Percentiles rank a stretch among this genome's conserved stretches.
phyloP scores from a whole-genome alignment of 345 rosid genomes.

The Jatropha curcas region DNA sequence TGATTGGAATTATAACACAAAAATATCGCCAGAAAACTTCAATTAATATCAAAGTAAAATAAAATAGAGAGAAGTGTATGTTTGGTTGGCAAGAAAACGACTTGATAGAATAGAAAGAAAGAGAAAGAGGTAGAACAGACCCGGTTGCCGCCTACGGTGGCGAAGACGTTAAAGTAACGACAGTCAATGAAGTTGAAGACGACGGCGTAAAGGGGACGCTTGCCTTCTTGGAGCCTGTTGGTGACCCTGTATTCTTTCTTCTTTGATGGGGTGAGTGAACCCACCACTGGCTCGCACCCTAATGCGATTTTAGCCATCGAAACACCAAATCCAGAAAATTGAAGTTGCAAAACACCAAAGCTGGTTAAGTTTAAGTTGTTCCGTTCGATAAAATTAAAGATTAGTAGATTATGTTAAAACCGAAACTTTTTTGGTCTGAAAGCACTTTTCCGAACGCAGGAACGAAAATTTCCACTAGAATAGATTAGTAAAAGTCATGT shows the following conservation, averaged over 20 bases:
- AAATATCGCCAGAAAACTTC: background rate
- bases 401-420: too few species aligned
- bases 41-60: background rate
- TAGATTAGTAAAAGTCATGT: too few species aligned
- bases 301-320: conserved; percentile 68
- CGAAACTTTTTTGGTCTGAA: too few species aligned
- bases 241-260: conserved; percentile 77
- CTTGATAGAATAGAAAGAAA: background rate
- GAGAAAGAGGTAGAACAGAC: conserved; percentile 21
- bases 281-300: conserved; percentile 86
- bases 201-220: conserved; percentile 90
- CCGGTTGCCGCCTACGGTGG: conserved; percentile 94
- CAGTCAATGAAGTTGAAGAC: conserved; percentile 92
- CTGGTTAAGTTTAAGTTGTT: too few species aligned
- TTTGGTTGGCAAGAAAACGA: background rate
- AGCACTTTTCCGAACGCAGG: too few species aligned
- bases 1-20: background rate
- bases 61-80: background rate
- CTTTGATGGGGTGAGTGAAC: conserved; percentile 68
- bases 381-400: too few species aligned
- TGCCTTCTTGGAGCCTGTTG: conserved; percentile 88
- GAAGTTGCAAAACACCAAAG: too few species aligned
- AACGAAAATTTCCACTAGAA: too few species aligned
- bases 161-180: conserved; percentile 88
- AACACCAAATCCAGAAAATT: too few species aligned